Evolutionary conservation across 140 eudicot species (phyloP), one percentile per base, ranked within the genome.

Genomic region (Stevia rebaudiana): DNA sequence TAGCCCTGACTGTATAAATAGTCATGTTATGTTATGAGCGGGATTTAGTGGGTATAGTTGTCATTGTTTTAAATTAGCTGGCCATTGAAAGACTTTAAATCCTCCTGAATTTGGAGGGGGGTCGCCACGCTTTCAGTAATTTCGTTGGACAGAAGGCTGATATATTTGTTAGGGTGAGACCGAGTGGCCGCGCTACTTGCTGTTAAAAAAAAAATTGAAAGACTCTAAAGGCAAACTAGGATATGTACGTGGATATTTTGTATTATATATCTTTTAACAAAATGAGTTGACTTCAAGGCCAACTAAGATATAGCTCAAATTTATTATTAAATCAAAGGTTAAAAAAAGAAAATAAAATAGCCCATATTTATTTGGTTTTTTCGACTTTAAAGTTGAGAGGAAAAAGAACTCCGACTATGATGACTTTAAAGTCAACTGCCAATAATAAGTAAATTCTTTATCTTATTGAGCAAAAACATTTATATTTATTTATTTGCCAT

Each of bases 391-490:
- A 1, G 8, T 24, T 56, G 42, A 46, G 69, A 48, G 49, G 21
- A 15, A 65, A 65, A 23, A 18, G 62, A 58, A 48, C 50, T 69
- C 66, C 58, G 36, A 58, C 63, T 48, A 37, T 8, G 70, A 30
- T 67, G 70, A 35, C 64, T 36, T 59, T 17, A 33, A 35, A 58
- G 73, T 74, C 74, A 68, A 67, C 39, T 31, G 41, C 23, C 55
- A 47, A 57, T 74, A 74, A 74, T 72, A 42, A 11, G 4, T 1
- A 36, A 61, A 55, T 23, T 57, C 30, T 74, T 42, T 36, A 74
- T 35, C 54, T 36, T 66, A 25, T 21, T 48, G 17, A 46, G 9
- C 10, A 44, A 40, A 62, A 49, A 58, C 12, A 49, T 49, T 50
- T 68, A 33, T 58, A 74, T 49, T 63, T 13, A 39, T 72, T 28